Percentiles rank a stretch among this genome's conserved stretches.
phyloP scores from a whole-genome alignment of 2,329 filamentous ascomycete genomes.

The Colletotrichum sojae region DNA sequence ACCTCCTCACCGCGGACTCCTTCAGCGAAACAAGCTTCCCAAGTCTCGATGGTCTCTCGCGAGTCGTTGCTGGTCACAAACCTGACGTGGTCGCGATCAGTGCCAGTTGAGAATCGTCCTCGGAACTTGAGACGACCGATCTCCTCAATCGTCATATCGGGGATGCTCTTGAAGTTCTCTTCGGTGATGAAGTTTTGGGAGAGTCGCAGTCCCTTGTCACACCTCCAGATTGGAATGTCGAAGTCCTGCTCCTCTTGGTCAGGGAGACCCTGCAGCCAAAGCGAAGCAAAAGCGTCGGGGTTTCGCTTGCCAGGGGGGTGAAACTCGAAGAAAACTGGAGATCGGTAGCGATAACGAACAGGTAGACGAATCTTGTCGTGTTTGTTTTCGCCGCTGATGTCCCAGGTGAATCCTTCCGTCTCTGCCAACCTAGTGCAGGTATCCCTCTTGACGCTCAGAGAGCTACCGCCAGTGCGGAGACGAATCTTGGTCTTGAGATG shows the following conservation, averaged over 20 bases:
- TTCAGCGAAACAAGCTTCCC: constrained; percentile 92
- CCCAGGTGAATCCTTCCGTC: constrained; percentile 65
- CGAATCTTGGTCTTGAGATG: constrained; percentile 81
- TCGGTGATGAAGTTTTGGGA: constrained; percentile 95
- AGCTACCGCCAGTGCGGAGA: constrained; percentile 87
- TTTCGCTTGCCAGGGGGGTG: constrained; percentile 77
- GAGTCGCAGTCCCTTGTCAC: constrained; percentile 79
- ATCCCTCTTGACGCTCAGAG: constrained; percentile 76
- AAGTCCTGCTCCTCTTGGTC: constrained; percentile 85
- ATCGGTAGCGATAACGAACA: constrained; percentile 91
- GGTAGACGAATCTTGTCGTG: constrained; percentile 77
- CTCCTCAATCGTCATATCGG: constrained; percentile 83
- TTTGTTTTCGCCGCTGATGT: constrained; percentile 60
- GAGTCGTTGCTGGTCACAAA: constrained; percentile 91
- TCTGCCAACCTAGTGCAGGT: constrained; percentile 73
- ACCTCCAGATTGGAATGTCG: constrained; percentile 92
- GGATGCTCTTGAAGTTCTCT: constrained; percentile 77
- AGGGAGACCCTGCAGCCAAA: constrained; percentile 89
- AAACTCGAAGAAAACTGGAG: constrained; percentile 91
- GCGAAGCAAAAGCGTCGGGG: constrained; percentile 80
- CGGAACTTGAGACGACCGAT: constrained; percentile 86
- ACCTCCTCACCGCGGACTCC: constrained; percentile 84
- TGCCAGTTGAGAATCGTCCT: constrained; percentile 89
- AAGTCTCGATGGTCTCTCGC: constrained; percentile 93
- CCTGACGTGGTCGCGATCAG: constrained; percentile 85